A percentile compares a stretch with the other conserved stretches of the same genome.
phyloP scores from a whole-genome alignment of 2,329 filamentous ascomycete species.

The Stemphylium vesicarium region DNA sequence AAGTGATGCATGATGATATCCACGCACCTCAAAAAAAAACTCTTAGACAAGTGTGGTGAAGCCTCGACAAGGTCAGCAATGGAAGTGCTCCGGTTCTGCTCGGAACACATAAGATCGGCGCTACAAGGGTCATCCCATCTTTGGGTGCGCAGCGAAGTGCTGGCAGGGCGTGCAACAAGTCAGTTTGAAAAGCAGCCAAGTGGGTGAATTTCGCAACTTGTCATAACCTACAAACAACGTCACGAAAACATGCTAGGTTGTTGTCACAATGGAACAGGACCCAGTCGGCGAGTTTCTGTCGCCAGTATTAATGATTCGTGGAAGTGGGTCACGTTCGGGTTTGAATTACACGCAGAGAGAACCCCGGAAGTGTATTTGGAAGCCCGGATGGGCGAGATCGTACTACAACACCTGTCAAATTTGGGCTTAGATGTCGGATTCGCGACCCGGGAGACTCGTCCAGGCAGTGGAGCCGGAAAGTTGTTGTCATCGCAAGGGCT shows the following conservation, averaged over 20 bases:
- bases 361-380: not conserved
- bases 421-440: not conserved
- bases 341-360: not conserved
- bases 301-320: not conserved
- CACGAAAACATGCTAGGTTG: not conserved
- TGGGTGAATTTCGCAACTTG: not conserved
- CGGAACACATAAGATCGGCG: slow-evolving; percentile 7
- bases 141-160: slow-evolving; percentile 1
- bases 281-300: not conserved
- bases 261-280: not conserved
- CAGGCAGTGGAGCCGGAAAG: not conserved
- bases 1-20: not conserved
- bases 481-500: not conserved
- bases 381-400: not conserved
- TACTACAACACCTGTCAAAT: not conserved
- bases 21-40: not conserved
- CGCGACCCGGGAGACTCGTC: not conserved
- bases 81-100: slow-evolving; percentile 5
- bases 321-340: not conserved
- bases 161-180: not conserved
- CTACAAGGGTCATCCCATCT: slow-evolving; percentile 1
- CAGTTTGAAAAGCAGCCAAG: not conserved
- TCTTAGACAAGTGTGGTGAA: not conserved
- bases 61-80: not conserved
- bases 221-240: not conserved